These are phyloP conservation scores for Amorphotheca resinae DNA, from an alignment of 495 filamentous ascomycete species.

Conservation along the genomic window DNA sequence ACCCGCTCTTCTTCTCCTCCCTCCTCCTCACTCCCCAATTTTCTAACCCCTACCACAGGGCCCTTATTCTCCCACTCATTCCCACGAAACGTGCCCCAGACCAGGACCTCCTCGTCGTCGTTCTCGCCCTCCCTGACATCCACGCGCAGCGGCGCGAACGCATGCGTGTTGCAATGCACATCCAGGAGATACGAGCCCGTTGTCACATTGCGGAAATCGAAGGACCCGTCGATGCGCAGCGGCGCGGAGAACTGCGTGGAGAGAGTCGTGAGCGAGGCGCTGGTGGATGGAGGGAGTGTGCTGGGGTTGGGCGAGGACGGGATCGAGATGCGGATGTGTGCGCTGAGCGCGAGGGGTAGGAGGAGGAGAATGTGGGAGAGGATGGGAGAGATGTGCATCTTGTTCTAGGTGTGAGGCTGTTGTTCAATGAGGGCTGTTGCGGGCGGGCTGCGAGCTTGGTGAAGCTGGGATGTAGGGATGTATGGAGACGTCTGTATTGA, in stretches of 20 bases:
- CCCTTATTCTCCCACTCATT: constrained; percentile 82
- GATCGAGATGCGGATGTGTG: constrained; percentile 31
- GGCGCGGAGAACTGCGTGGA: constrained; percentile 36
- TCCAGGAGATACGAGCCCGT: constrained; percentile 67
- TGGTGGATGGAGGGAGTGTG: constrained; percentile 51
- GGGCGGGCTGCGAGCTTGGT: too few relatives aligned
- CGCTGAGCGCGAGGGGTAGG: constrained; percentile 19
- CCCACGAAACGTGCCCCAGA: constrained; percentile 78
- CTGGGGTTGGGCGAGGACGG: constrained; percentile 42
- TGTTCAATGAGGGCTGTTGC: too few relatives aligned
- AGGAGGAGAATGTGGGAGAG: constrained; percentile 17
- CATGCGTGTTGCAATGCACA: constrained; percentile 57
- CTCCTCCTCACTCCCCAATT: constrained; percentile 10
- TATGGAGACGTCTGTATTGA: too few relatives aligned
- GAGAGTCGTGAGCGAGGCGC: constrained; percentile 54
- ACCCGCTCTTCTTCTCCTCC: neutral
- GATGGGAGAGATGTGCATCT: constrained; percentile 19
- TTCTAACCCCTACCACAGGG: constrained; percentile 35
- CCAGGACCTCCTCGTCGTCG: constrained; percentile 34
- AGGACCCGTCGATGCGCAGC: constrained; percentile 50
- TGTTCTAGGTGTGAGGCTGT: too few relatives aligned
- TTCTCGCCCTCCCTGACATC: constrained; percentile 36
- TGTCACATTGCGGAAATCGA: constrained; percentile 58
- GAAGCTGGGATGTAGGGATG: too few relatives aligned
- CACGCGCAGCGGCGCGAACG: constrained; percentile 63